A percentile compares a stretch with the other conserved stretches of the same genome.
Evolutionary conservation across 305 asterid genomes (phyloP).

Genomic region (Fraxinus sp.): DNA sequence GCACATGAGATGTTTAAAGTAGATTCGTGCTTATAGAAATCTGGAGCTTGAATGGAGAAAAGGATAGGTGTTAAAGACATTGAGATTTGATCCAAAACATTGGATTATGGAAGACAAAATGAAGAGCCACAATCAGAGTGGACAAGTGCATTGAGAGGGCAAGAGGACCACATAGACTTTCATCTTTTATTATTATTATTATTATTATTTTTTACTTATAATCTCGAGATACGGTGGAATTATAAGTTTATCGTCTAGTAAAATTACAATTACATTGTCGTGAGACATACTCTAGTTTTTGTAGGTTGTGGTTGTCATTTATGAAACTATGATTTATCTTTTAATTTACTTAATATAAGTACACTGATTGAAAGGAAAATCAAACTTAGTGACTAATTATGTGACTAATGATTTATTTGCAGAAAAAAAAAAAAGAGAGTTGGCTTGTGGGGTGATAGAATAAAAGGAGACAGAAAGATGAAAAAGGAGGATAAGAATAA

Average conservation of each 20-base stretch:
- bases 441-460: conserved; percentile 42
- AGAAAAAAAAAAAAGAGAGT: neutral
- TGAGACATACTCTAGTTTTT: no score
- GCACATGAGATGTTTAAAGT: conserved; percentile 49
- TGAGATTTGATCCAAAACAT: conserved; percentile 32
- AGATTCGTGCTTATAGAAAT: neutral
- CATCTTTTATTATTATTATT: neutral
- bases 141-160: conserved; percentile 22
- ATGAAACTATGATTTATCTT: conserved; percentile 18
- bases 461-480: conserved; percentile 42
- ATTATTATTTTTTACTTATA: neutral
- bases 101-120: conserved; percentile 37
- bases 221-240: neutral
- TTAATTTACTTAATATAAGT: conserved; percentile 18
- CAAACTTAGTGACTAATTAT: conserved; percentile 28
- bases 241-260: neutral
- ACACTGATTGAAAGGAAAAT: conserved; percentile 41
- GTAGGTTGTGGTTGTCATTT: conserved; percentile 9
- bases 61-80: conserved; percentile 15
- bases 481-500: conserved; percentile 47
- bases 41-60: conserved; percentile 15
- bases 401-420: conserved; percentile 21
- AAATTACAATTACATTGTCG: no score
- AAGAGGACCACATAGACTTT: conserved; percentile 27
- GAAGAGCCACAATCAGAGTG: conserved; percentile 30